Evolutionary conservation across 2,329 filamentous ascomycete genomes (phyloP).

Genomic region (Xylogone sp.): DNA sequence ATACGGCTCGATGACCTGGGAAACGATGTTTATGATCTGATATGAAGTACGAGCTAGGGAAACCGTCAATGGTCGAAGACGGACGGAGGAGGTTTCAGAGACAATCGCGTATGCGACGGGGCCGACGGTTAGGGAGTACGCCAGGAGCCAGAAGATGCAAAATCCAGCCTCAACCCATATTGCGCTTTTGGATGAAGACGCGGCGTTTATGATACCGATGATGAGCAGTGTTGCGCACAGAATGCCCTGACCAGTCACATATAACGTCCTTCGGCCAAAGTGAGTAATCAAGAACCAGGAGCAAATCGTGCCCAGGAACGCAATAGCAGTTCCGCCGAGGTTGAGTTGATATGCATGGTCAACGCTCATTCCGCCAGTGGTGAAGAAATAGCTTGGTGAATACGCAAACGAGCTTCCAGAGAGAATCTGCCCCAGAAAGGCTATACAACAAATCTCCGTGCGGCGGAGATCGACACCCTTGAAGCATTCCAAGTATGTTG

Average conservation of each 20-base stretch:
- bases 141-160: slow-evolving; percentile 48
- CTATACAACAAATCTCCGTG: slow-evolving; percentile 49
- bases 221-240: slow-evolving; percentile 37
- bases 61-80: slow-evolving; percentile 52
- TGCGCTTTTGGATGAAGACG: slow-evolving; percentile 29
- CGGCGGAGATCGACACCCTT: slow-evolving; percentile 40
- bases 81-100: slow-evolving; percentile 49
- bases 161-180: slow-evolving; percentile 40
- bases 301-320: slow-evolving; percentile 39
- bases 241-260: slow-evolving; percentile 30
- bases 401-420: slow-evolving; percentile 60
- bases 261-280: slow-evolving; percentile 40
- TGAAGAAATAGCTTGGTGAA: slow-evolving; percentile 57
- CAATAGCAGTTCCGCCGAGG: slow-evolving; percentile 38
- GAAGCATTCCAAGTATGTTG: slow-evolving; percentile 45
- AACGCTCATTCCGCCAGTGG: slow-evolving; percentile 46
- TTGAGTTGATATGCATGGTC: slow-evolving; percentile 44
- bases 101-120: slow-evolving; percentile 50
- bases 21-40: slow-evolving; percentile 44
- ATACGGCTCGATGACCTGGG: slow-evolving; percentile 40
- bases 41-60: slow-evolving; percentile 47
- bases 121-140: slow-evolving; percentile 52
- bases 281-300: slow-evolving; percentile 44
- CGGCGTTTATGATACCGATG: slow-evolving; percentile 39
- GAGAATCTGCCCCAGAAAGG: slow-evolving; percentile 55